Conservation (phyloP, 345 rosid genomes). For the Eucalyptus regnans region DNA sequence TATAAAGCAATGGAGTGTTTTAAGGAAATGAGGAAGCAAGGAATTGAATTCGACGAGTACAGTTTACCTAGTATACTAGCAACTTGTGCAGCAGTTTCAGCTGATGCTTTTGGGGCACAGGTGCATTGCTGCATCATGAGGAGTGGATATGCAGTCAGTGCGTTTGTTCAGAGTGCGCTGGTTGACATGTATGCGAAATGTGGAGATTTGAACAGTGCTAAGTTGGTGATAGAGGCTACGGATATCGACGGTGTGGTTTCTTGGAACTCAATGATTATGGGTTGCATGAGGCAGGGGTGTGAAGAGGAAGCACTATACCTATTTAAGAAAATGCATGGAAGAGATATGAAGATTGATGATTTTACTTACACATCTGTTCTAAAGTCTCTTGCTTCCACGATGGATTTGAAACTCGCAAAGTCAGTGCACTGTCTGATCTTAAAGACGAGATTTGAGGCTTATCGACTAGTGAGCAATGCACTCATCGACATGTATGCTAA, state of each 20-base stretch:
- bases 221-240: slow-evolving; percentile 28
- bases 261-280: slow-evolving; percentile 82
- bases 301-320: slow-evolving; percentile 46
- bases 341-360: slow-evolving; percentile 45
- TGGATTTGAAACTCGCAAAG: slow-evolving; percentile 24
- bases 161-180: slow-evolving; percentile 67
- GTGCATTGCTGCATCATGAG: slow-evolving; percentile 58
- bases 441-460: slow-evolving; percentile 59
- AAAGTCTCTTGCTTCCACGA: slow-evolving; percentile 49
- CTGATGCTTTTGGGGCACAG: slow-evolving; percentile 45
- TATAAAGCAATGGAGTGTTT: slow-evolving; percentile 53
- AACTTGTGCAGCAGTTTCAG: slow-evolving; percentile 52
- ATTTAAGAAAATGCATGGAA: slow-evolving; percentile 51
- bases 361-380: slow-evolving; percentile 62
- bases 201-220: slow-evolving; percentile 48
- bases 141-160: slow-evolving; percentile 54
- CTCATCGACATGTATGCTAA: slow-evolving; percentile 89
- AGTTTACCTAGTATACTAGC: slow-evolving; percentile 74
- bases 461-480: slow-evolving; percentile 64
- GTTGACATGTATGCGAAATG: slow-evolving; percentile 86
- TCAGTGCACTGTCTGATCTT: slow-evolving; percentile 62
- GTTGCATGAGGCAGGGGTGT: slow-evolving; percentile 57
- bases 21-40: slow-evolving; percentile 40
- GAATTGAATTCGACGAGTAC: slow-evolving; percentile 54
- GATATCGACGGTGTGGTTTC: slow-evolving; percentile 55